Evolutionary conservation across 768 basidiomycete species (phyloP).

Genomic region (Pisolithus sp.): DNA sequence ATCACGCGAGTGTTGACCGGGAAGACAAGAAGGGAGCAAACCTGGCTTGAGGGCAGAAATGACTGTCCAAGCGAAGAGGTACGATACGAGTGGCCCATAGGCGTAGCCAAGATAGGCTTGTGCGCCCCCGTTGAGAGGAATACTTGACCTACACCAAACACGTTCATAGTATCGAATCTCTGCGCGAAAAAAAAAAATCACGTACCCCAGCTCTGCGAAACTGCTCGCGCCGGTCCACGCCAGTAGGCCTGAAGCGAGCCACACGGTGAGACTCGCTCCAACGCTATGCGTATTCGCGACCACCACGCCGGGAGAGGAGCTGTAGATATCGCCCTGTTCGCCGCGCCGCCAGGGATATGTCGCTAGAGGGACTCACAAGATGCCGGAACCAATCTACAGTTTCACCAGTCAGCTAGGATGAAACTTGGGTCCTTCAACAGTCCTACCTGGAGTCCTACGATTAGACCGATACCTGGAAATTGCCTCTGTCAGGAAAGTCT

Average conservation of each 20-base stretch:
- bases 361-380: conserved; percentile 55
- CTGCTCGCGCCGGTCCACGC: conserved; percentile 96
- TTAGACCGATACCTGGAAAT: conserved; percentile 68
- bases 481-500: conserved; percentile 5
- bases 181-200: not conserved
- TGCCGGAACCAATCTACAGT: conserved; percentile 79
- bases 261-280: conserved; percentile 82
- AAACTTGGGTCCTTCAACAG: not conserved
- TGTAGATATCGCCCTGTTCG: conserved; percentile 22
- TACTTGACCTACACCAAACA: conserved; percentile 21
- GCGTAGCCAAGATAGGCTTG: conserved; percentile 86
- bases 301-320: conserved; percentile 89
- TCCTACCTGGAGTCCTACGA: conserved; percentile 73
- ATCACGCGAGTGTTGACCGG: conserved; percentile 1
- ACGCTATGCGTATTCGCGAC: conserved; percentile 85
- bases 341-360: not conserved
- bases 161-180: not conserved
- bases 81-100: conserved; percentile 81
- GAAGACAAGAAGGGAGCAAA: conserved; percentile 21
- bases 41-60: conserved; percentile 85
- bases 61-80: conserved; percentile 92
- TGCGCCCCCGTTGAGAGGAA: conserved; percentile 42
- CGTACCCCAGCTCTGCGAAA: conserved; percentile 86
- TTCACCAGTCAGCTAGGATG: conserved; percentile 1
- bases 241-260: conserved; percentile 76